Conservation (phyloP, 176 grass and related monocot genomes). For the Phoenix dactylifera region DNA sequence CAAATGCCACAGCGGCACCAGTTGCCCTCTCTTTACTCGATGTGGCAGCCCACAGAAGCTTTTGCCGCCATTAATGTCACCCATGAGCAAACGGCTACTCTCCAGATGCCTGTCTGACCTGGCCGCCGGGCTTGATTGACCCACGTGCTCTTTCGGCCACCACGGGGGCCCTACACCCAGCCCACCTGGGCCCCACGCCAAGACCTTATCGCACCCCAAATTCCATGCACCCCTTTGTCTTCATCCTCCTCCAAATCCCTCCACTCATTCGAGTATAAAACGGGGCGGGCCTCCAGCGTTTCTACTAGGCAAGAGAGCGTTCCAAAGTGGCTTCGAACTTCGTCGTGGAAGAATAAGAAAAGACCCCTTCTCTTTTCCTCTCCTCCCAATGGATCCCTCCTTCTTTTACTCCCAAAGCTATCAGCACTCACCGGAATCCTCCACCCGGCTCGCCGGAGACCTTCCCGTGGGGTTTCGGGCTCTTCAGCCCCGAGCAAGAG, state of each 20-base stretch:
- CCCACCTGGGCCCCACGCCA: slow-evolving; percentile 5
- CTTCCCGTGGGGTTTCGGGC: not conserved
- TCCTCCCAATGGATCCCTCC: slow-evolving; percentile 3
- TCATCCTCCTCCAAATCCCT: not conserved
- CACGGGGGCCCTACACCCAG: not conserved
- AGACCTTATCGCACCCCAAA: not conserved
- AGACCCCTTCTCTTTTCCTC: not conserved
- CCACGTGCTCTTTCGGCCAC: slow-evolving; percentile 20
- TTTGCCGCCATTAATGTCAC: not conserved
- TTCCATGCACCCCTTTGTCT: too few species aligned
- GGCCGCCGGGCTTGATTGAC: slow-evolving; percentile 30
- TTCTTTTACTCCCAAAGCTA: slow-evolving; percentile 2
- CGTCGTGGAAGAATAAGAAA: not conserved
- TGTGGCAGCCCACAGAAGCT: not conserved
- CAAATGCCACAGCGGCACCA: too few species aligned
- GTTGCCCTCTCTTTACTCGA: not conserved
- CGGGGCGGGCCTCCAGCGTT: not conserved
- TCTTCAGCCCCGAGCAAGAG: not conserved
- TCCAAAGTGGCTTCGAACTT: not conserved
- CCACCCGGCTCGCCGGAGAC: not conserved
- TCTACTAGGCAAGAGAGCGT: not conserved
- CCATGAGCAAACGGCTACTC: too few species aligned
- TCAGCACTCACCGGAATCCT: not conserved
- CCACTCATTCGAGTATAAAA: slow-evolving; percentile 11
- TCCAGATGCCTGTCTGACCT: slow-evolving; percentile 9